phyloP scores from a whole-genome alignment of 805 yeast species.

The Blastobotrys peoriensis region DNA sequence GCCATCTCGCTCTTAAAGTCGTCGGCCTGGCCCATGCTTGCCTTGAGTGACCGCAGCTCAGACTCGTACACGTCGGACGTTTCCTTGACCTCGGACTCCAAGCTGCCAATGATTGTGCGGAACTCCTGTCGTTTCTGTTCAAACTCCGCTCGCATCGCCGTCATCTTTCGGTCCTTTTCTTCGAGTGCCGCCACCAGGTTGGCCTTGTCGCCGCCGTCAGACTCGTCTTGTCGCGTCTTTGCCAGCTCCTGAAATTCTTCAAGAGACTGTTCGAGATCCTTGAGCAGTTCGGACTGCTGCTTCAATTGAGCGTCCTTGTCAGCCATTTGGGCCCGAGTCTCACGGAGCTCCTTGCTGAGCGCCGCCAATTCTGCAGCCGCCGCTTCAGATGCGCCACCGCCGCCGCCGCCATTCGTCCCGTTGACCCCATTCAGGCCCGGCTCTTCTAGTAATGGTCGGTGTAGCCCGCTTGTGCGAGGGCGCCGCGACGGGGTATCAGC shows the following conservation, averaged over 20 bases:
- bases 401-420: background rate
- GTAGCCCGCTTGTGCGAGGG: background rate
- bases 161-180: conserved; percentile 27
- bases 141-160: conserved; percentile 22
- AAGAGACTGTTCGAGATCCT: conserved; percentile 44
- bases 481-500: background rate
- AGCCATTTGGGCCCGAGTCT: conserved; percentile 12
- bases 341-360: conserved; percentile 20
- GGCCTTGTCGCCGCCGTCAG: conserved; percentile 19
- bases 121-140: conserved; percentile 30
- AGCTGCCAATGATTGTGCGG: conserved; percentile 26
- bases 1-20: conserved; percentile 19
- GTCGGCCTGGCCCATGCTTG: conserved; percentile 18
- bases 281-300: conserved; percentile 41
- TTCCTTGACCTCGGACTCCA: conserved; percentile 23
- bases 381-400: background rate
- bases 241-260: conserved; percentile 32
- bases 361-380: conserved; percentile 10
- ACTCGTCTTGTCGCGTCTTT: conserved; percentile 18
- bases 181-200: conserved; percentile 22
- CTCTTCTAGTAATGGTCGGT: background rate
- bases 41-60: conserved; percentile 17
- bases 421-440: no score
- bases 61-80: conserved; percentile 19
- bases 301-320: conserved; percentile 32